phyloP scores from a whole-genome alignment of 129 eudicot species.

The Saussurea involucrata region DNA sequence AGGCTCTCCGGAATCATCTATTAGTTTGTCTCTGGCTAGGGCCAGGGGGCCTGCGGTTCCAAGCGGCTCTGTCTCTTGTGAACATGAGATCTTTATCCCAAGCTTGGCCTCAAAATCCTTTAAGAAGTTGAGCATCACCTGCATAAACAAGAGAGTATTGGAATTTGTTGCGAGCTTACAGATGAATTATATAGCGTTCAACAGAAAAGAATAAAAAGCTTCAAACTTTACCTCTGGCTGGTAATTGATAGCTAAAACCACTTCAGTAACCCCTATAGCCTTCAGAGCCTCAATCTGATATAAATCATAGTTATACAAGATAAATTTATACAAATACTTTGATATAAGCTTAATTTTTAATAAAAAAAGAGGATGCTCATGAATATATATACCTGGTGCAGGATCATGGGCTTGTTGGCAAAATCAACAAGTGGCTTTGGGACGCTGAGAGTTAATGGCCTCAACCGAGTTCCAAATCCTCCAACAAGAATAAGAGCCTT shows the following conservation, averaged over 20 bases:
- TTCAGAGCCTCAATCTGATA: constrained; percentile 90
- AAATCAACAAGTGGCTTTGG: constrained; percentile 98
- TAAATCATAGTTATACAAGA: not conserved
- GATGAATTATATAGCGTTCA: not conserved
- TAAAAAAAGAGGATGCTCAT: not conserved
- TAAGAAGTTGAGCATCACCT: constrained; percentile 73
- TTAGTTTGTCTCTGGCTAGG: constrained; percentile 71
- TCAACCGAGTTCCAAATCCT: constrained; percentile 94
- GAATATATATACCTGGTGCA: constrained; percentile 69
- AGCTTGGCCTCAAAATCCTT: constrained; percentile 82
- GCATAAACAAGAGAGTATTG: not conserved
- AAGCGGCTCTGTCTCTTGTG: constrained; percentile 84
- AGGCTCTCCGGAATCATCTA: constrained; percentile 70
- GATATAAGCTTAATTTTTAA: not conserved
- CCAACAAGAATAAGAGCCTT: constrained; percentile 99
- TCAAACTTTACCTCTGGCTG: constrained; percentile 81
- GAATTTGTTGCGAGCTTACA: not conserved
- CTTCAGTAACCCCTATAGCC: constrained; percentile 94
- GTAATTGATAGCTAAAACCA: constrained; percentile 93
- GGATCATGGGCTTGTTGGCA: constrained; percentile 97
- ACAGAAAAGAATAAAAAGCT: not conserved
- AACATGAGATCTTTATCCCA: constrained; percentile 78
- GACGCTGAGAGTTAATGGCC: constrained; percentile 85
- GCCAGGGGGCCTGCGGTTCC: constrained; percentile 95
- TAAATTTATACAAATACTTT: not conserved